phyloP scores from a whole-genome alignment of 805 yeast species.

The Vanderwaltozyma polyspora region DNA sequence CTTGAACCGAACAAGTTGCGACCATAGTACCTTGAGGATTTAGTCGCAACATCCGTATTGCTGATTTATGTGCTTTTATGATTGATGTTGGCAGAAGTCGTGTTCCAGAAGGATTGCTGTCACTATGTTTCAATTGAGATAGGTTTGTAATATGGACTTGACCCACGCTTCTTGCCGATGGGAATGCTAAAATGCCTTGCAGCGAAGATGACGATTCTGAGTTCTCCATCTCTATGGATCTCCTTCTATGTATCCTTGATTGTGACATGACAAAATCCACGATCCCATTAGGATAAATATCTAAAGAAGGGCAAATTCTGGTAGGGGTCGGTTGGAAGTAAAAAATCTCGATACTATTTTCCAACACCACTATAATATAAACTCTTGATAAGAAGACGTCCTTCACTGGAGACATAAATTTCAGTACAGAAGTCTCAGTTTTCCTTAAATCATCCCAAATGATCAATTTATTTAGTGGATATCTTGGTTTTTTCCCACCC shows the following conservation, averaged over 20 bases:
- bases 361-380: constrained; percentile 61
- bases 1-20: constrained; percentile 84
- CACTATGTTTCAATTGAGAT: constrained; percentile 11
- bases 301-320: constrained; percentile 29
- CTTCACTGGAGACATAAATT: constrained; percentile 64
- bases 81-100: constrained; percentile 29
- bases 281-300: constrained; percentile 12
- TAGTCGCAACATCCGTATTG: constrained; percentile 54
- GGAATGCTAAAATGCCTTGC: constrained; percentile 16
- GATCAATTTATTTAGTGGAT: constrained; percentile 66
- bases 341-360: constrained; percentile 58
- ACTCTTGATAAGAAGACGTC: constrained; percentile 67
- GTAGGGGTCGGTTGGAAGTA: constrained; percentile 75
- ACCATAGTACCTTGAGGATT: constrained; percentile 67
- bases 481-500: constrained; percentile 73
- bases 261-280: constrained; percentile 19
- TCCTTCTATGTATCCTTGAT: constrained; percentile 1
- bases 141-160: constrained; percentile 23
- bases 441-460: constrained; percentile 89
- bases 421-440: constrained; percentile 59
- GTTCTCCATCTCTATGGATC: background rate
- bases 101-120: constrained; percentile 8
- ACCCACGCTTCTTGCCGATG: constrained; percentile 18
- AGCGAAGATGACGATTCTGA: background rate
- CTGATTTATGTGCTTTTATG: constrained; percentile 76